Percentiles rank a stretch among this genome's conserved stretches.
Evolutionary conservation across 1,139 yeast species (phyloP).

Genomic region (Blastobotrys petasosporus): DNA sequence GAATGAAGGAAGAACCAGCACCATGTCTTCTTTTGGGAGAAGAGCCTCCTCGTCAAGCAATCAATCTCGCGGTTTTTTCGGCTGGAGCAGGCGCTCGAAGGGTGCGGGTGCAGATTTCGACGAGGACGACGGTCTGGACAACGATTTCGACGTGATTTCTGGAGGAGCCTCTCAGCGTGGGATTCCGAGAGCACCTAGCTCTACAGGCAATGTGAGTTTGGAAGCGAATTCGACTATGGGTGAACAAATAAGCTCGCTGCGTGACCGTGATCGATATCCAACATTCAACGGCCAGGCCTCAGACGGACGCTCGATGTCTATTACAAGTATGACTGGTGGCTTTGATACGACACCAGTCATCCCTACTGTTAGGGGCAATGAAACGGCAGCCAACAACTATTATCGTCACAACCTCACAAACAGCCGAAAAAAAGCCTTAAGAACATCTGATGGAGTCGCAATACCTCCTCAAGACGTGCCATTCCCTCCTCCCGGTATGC

Average conservation of each 20-base stretch:
- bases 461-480: conserved; percentile 15
- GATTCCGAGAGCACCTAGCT: conserved; percentile 8
- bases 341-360: conserved; percentile 35
- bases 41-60: conserved; percentile 12
- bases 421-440: conserved; percentile 24
- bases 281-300: conserved; percentile 20
- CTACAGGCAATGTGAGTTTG: conserved; percentile 1
- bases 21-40: conserved; percentile 15
- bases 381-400: conserved; percentile 19
- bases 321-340: conserved; percentile 28
- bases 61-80: conserved; percentile 11
- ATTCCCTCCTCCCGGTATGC: conserved; percentile 16
- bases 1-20: conserved; percentile 12
- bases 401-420: conserved; percentile 33
- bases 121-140: conserved; percentile 11
- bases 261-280: conserved; percentile 35
- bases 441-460: conserved; percentile 22
- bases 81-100: conserved; percentile 10
- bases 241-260: conserved; percentile 21
- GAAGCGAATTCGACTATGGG: background rate
- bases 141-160: conserved; percentile 1
- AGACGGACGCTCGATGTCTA: conserved; percentile 30
- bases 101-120: conserved; percentile 11
- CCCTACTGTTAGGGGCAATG: conserved; percentile 28
- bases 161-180: background rate